Percentiles rank a stretch among this genome's conserved stretches.
These are phyloP conservation scores for Suhomyces sp. DNA, from an alignment of 805 yeast genomes.

Conservation along the genomic window DNA sequence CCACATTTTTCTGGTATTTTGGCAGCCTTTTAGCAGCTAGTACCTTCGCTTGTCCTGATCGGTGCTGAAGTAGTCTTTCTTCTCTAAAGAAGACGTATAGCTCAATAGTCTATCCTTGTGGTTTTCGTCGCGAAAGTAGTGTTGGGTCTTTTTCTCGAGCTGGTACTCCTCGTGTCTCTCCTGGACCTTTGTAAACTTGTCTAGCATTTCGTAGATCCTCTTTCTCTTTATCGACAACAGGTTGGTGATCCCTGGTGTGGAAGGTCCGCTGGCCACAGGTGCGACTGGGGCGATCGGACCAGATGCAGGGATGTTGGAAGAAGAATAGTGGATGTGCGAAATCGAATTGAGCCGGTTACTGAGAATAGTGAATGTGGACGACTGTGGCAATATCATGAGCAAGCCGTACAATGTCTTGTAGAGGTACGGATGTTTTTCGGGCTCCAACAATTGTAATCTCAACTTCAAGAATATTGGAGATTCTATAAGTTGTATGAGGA, in stretches of 20 bases:
- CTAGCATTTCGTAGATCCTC: conserved; percentile 41
- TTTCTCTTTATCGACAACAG: conserved; percentile 38
- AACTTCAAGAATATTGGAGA: conserved; percentile 88
- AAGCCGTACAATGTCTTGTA: conserved; percentile 89
- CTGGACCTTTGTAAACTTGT: conserved; percentile 34
- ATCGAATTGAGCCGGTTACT: conserved; percentile 71
- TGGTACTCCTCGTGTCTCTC: conserved; percentile 28
- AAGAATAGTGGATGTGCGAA: conserved; percentile 32
- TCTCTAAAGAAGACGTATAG: conserved; percentile 9
- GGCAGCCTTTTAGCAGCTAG: background rate
- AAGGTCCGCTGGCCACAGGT: conserved; percentile 14
- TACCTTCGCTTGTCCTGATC: background rate
- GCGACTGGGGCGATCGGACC: conserved; percentile 16
- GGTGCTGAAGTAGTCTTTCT: conserved; percentile 10
- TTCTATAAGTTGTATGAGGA: conserved; percentile 84
- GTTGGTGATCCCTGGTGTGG: conserved; percentile 18
- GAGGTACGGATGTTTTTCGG: conserved; percentile 73
- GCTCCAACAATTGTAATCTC: conserved; percentile 85
- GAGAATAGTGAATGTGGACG: conserved; percentile 80
- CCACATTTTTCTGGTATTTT: no score
- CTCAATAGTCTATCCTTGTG: conserved; percentile 8
- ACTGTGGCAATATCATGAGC: conserved; percentile 91
- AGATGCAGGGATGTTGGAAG: conserved; percentile 5
- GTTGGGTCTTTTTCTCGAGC: conserved; percentile 9
- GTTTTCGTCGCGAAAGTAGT: background rate